phyloP scores from a whole-genome alignment of 2,329 filamentous ascomycete species.

The Sporothrix pseudoabietina region DNA sequence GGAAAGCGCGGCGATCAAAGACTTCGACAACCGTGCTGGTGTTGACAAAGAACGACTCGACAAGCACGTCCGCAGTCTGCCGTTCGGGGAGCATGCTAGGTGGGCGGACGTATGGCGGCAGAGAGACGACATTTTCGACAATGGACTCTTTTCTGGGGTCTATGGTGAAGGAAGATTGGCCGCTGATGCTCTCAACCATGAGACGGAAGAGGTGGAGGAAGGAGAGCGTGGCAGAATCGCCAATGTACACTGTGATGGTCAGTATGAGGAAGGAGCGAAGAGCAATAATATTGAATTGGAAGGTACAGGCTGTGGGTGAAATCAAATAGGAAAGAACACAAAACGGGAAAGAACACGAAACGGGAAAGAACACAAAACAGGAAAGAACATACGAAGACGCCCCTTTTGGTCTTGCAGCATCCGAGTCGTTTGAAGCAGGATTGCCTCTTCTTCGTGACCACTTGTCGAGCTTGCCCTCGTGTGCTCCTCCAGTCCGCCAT shows the following conservation, averaged over 20 bases:
- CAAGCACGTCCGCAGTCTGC: conserved; percentile 52
- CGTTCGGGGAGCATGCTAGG: conserved; percentile 59
- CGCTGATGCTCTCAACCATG: conserved; percentile 59
- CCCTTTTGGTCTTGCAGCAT: conserved; percentile 64
- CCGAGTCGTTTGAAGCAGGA: conserved; percentile 56
- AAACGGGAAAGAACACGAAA: neutral
- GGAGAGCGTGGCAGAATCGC: conserved; percentile 64
- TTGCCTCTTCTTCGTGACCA: conserved; percentile 57
- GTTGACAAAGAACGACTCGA: conserved; percentile 61
- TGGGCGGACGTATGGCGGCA: conserved; percentile 50
- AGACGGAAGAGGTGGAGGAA: conserved; percentile 63
- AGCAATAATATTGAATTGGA: neutral
- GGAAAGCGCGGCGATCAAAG: conserved; percentile 56
- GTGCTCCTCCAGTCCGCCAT: conserved; percentile 41
- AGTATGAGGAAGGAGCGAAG: neutral
- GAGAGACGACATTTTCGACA: conserved; percentile 55
- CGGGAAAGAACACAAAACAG: neutral
- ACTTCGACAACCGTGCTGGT: conserved; percentile 64
- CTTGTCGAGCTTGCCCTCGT: conserved; percentile 46
- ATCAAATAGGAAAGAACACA: neutral
- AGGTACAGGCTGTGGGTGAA: neutral
- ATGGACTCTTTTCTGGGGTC: conserved; percentile 60
- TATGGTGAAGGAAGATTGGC: conserved; percentile 59
- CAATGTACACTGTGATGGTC: conserved; percentile 55
- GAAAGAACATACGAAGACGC: conserved; percentile 51